Percentiles rank a stretch among this genome's conserved stretches.
These are phyloP conservation scores for Citrus hindsii DNA, from an alignment of 345 rosid species.

Conservation along the genomic window DNA sequence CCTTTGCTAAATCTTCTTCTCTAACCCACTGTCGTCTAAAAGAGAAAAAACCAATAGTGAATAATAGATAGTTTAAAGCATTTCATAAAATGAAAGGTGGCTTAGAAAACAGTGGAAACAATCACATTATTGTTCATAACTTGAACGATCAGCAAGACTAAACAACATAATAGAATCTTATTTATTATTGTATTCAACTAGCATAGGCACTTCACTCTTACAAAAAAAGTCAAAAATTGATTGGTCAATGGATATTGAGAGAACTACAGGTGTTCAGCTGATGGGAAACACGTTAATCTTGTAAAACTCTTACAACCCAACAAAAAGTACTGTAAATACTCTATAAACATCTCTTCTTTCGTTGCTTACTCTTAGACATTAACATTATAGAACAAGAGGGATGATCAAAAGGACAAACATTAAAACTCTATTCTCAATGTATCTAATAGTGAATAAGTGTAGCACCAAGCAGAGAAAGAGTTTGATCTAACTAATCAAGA, in stretches of 20 bases:
- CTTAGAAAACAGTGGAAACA: not conserved
- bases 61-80: not conserved
- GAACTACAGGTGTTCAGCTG: not conserved
- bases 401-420: not conserved
- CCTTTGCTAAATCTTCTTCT: constrained; percentile 95
- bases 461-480: not conserved
- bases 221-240: not conserved
- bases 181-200: not conserved
- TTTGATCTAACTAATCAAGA: not conserved
- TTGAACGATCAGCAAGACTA: not conserved
- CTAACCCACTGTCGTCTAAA: constrained; percentile 86
- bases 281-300: no score
- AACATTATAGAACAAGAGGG: not conserved
- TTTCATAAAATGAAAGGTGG: not conserved
- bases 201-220: not conserved
- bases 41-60: not conserved
- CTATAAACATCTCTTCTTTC: not conserved
- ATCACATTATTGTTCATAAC: not conserved
- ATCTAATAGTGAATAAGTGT: not conserved
- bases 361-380: not conserved
- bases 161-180: not conserved
- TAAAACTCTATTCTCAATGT: not conserved
- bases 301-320: not conserved
- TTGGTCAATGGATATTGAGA: not conserved
- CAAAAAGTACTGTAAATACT: not conserved